Percentiles rank a stretch among this genome's conserved stretches.
These are phyloP conservation scores for Lichtheimia hyalospora DNA, from an alignment of 371 early-diverging fungal genomes.

Conservation along the genomic window DNA sequence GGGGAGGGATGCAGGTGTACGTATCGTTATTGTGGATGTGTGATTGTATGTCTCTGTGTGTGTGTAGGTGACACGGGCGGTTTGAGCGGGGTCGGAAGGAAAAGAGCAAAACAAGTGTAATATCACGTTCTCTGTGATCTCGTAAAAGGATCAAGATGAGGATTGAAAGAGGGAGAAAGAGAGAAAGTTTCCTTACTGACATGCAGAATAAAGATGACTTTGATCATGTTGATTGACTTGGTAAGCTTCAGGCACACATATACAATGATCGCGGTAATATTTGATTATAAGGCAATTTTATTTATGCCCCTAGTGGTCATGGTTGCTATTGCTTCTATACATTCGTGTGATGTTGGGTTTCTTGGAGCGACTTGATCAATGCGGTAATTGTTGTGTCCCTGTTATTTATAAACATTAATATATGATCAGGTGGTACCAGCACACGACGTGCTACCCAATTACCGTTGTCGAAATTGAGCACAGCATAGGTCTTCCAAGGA, in stretches of 20 bases:
- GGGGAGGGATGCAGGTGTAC: not conserved
- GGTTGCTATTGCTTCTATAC: not conserved
- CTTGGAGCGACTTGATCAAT: constrained; percentile 13
- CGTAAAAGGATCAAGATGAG: not conserved
- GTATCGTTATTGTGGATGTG: not conserved
- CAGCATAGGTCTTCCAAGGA: constrained; percentile 31
- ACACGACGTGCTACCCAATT: constrained; percentile 6
- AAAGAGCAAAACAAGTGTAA: constrained; percentile 8
- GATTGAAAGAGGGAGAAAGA: not conserved
- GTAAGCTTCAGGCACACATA: not conserved
- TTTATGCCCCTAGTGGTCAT: not conserved
- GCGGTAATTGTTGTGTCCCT: constrained; percentile 13
- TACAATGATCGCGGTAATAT: not conserved
- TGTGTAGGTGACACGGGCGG: constrained; percentile 11
- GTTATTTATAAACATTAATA: not conserved
- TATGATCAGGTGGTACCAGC: not conserved
- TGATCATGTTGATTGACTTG: not conserved
- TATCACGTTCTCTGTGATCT: constrained; percentile 7
- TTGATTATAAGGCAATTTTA: not conserved
- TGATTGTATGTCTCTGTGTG: not conserved
- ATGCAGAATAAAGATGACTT: not conserved
- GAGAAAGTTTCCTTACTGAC: not conserved
- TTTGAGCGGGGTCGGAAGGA: constrained; percentile 11
- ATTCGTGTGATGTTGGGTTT: not conserved
- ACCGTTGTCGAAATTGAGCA: constrained; percentile 34